A percentile compares a stretch with the other conserved stretches of the same genome.
These are phyloP conservation scores for Globisporangium nagaii DNA, from an alignment of 352 stramenopile genomes.

Conservation along the genomic window DNA sequence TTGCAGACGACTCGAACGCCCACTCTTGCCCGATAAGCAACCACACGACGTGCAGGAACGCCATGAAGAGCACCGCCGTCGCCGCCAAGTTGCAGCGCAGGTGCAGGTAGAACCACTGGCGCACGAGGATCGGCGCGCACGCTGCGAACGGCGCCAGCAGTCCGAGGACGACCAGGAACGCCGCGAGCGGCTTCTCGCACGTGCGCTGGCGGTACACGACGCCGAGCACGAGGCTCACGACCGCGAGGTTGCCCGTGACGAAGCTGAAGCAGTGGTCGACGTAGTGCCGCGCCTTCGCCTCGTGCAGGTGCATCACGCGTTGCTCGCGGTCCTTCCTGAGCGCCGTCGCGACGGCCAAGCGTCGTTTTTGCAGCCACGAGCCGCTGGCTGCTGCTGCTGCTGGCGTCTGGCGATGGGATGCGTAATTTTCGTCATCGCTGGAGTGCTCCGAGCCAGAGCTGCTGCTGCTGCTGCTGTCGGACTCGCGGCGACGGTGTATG, in stretches of 20 bases:
- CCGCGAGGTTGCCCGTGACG: slow-evolving; percentile 26
- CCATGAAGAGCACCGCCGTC: slow-evolving; percentile 10
- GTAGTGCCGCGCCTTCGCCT: slow-evolving; percentile 17
- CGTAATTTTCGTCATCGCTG: not conserved
- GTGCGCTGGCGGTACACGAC: slow-evolving; percentile 14
- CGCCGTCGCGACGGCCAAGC: slow-evolving; percentile 1
- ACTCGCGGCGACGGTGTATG: not conserved
- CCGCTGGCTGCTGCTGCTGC: not conserved
- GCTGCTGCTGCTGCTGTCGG: not conserved
- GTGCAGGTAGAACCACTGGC: slow-evolving; percentile 40
- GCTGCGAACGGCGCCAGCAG: slow-evolving; percentile 25
- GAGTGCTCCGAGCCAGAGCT: not conserved
- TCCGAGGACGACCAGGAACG: slow-evolving; percentile 24
- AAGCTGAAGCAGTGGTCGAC: slow-evolving; percentile 34
- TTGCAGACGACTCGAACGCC: slow-evolving; percentile 26
- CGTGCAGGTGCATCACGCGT: slow-evolving; percentile 9
- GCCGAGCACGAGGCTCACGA: slow-evolving; percentile 25
- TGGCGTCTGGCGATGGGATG: not conserved
- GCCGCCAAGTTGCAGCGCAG: slow-evolving; percentile 20
- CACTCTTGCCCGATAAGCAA: slow-evolving; percentile 26
- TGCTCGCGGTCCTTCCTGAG: slow-evolving; percentile 2
- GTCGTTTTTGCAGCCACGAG: not conserved
- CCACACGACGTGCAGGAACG: slow-evolving; percentile 21
- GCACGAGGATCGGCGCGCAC: slow-evolving; percentile 24
- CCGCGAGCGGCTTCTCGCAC: slow-evolving; percentile 26